phyloP scores from a whole-genome alignment of 805 yeast species.

The Saccharomycopsis sp. region DNA sequence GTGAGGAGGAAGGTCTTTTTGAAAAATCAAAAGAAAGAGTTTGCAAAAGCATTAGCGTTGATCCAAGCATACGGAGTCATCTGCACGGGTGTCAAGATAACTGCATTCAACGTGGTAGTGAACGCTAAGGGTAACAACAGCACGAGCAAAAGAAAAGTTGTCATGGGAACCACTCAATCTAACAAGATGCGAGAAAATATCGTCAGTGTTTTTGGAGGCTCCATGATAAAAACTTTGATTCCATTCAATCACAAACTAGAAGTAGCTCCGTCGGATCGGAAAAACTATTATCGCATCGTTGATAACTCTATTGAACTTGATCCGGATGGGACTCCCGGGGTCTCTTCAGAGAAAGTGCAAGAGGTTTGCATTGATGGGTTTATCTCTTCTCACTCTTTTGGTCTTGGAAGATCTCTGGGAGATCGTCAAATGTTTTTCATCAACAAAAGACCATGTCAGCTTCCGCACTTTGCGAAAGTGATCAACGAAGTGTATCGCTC shows the following conservation, averaged over 20 bases:
- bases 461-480: constrained; percentile 48
- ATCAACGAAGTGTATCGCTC: constrained; percentile 68
- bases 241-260: constrained; percentile 40
- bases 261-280: constrained; percentile 24
- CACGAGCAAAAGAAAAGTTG: constrained; percentile 34
- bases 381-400: constrained; percentile 73
- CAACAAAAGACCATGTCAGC: constrained; percentile 66
- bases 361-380: constrained; percentile 44
- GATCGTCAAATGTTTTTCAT: constrained; percentile 75
- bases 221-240: constrained; percentile 51
- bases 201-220: constrained; percentile 63
- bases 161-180: constrained; percentile 53
- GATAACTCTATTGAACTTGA: constrained; percentile 21
- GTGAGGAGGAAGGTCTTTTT: constrained; percentile 73
- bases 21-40: constrained; percentile 65
- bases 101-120: constrained; percentile 46
- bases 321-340: constrained; percentile 21
- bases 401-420: constrained; percentile 61
- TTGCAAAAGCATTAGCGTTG: constrained; percentile 54
- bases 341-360: constrained; percentile 26
- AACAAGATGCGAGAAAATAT: constrained; percentile 48
- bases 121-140: constrained; percentile 29
- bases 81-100: constrained; percentile 48
- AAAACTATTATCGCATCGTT: constrained; percentile 2
- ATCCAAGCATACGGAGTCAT: constrained; percentile 67